These are phyloP conservation scores for Cladorrhinum sp. DNA, from an alignment of 2,329 filamentous ascomycete species.

Conservation along the genomic window DNA sequence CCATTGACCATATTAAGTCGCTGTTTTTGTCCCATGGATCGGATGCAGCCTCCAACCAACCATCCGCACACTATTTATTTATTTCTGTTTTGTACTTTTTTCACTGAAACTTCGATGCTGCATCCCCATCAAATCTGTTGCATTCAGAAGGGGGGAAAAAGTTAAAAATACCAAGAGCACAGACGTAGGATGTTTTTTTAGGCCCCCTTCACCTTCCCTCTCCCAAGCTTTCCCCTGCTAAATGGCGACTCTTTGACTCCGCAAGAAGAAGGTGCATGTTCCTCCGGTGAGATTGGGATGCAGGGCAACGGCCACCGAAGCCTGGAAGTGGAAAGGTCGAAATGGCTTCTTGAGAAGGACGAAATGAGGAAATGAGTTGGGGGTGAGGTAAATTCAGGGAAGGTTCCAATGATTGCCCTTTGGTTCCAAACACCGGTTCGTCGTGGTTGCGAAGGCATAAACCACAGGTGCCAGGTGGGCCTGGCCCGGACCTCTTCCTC, in stretches of 20 bases:
- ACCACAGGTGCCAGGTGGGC: neutral
- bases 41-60: no score
- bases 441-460: neutral
- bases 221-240: neutral
- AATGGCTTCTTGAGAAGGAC: neutral
- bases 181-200: neutral
- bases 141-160: neutral
- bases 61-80: neutral
- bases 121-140: neutral
- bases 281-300: slow-evolving; percentile 2
- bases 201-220: neutral
- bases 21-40: neutral
- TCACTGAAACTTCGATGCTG: neutral
- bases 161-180: neutral
- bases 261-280: slow-evolving; percentile 7
- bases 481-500: neutral
- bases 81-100: neutral
- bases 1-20: neutral
- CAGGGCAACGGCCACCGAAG: slow-evolving; percentile 5
- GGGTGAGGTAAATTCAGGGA: neutral
- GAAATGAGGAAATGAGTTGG: slow-evolving; percentile 3
- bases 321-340: slow-evolving; percentile 6
- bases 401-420: neutral
- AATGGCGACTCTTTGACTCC: slow-evolving; percentile 1
- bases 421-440: neutral